Conservation (phyloP, 495 filamentous ascomycete genomes). For the Podospora comata region DNA sequence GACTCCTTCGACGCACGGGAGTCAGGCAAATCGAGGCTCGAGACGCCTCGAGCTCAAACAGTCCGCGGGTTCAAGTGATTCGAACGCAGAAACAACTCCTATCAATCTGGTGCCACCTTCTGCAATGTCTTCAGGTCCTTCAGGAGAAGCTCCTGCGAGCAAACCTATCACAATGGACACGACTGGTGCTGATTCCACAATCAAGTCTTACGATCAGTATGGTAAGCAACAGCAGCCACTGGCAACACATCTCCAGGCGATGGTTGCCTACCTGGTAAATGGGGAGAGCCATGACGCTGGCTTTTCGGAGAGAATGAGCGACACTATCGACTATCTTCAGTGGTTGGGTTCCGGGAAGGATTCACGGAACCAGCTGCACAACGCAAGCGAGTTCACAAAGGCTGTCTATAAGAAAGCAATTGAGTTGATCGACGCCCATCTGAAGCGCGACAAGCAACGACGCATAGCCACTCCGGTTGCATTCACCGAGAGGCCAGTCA, state of each 20-base stretch:
- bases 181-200: not conserved
- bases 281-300: slow-evolving; percentile 15
- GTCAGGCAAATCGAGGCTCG: too few relatives aligned
- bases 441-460: slow-evolving; percentile 28
- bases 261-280: slow-evolving; percentile 33
- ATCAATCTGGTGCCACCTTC: too few relatives aligned
- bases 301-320: not conserved
- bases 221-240: slow-evolving; percentile 22
- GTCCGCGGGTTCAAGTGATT: too few relatives aligned
- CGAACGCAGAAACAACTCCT: too few relatives aligned
- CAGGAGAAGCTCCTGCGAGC: too few relatives aligned
- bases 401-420: slow-evolving; percentile 26
- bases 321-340: slow-evolving; percentile 27
- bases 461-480: slow-evolving; percentile 18
- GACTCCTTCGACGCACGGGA: too few relatives aligned
- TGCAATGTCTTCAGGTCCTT: too few relatives aligned
- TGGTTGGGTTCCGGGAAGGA: slow-evolving; percentile 27
- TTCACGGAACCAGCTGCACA: slow-evolving; percentile 16
- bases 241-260: slow-evolving; percentile 23
- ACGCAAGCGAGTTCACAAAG: slow-evolving; percentile 19
- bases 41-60: too few relatives aligned
- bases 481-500: slow-evolving; percentile 12
- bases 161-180: not conserved
- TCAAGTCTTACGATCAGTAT: not conserved
- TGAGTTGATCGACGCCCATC: slow-evolving; percentile 26